A percentile compares a stretch with the other conserved stretches of the same genome.
phyloP scores from a whole-genome alignment of 2,329 filamentous ascomycete species.

The Cladosporium velox region DNA sequence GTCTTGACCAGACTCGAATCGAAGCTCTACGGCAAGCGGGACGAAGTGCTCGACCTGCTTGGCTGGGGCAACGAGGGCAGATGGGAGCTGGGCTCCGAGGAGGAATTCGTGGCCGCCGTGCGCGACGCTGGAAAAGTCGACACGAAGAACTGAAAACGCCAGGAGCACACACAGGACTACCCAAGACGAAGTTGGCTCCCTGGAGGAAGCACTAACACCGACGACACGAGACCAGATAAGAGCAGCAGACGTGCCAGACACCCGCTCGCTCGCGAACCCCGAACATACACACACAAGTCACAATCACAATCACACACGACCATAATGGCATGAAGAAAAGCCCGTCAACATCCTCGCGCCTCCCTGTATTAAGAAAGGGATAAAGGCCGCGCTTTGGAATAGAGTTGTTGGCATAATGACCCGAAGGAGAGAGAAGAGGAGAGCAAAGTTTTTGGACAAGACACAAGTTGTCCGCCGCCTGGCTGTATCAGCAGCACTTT shows the following conservation, averaged over 20 bases:
- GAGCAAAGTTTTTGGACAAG: slow-evolving; percentile 7
- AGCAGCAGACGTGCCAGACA: slow-evolving; percentile 15
- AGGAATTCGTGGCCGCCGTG: slow-evolving; percentile 43
- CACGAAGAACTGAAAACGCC: slow-evolving; percentile 20
- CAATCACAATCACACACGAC: slow-evolving; percentile 8
- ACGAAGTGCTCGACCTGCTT: slow-evolving; percentile 48
- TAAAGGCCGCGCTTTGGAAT: background rate
- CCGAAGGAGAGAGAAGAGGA: background rate
- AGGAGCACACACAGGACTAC: background rate
- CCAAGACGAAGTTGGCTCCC: background rate
- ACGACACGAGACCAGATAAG: slow-evolving; percentile 4
- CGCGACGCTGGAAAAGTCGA: slow-evolving; percentile 42
- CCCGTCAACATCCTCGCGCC: background rate
- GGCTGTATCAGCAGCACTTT: background rate
- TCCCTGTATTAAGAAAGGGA: background rate
- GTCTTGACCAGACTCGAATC: slow-evolving; percentile 58
- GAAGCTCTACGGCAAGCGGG: slow-evolving; percentile 48
- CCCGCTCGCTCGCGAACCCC: background rate
- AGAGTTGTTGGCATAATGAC: slow-evolving; percentile 6
- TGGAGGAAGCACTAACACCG: slow-evolving; percentile 7
- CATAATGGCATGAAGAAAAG: slow-evolving; percentile 9
- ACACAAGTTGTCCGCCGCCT: background rate
- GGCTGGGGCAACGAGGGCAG: slow-evolving; percentile 42
- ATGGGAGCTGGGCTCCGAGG: slow-evolving; percentile 41
- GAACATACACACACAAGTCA: slow-evolving; percentile 1